Conservation (phyloP, 768 basidiomycete genomes). For the Boletus speciosus region DNA sequence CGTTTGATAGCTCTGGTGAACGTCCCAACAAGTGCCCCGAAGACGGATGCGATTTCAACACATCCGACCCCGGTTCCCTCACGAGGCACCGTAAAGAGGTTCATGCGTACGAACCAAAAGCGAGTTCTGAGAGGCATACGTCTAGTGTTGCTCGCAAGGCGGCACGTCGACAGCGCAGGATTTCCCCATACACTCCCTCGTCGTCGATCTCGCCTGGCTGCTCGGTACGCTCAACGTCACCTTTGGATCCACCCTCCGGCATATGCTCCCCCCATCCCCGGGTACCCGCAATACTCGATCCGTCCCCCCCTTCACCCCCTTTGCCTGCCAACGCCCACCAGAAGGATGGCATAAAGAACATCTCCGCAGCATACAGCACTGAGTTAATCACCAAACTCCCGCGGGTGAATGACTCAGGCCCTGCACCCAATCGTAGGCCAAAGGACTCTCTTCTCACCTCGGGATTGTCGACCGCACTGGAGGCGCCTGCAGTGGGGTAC, state of each 20-base stretch:
- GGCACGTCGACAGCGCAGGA: neutral
- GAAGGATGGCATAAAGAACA: neutral
- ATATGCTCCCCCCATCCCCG: no score
- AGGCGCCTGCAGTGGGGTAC: neutral
- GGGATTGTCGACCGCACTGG: neutral
- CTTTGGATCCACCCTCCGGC: no score
- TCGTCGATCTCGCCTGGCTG: neutral
- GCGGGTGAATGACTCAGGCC: neutral
- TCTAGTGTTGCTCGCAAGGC: neutral
- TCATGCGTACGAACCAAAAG: constrained; percentile 20
- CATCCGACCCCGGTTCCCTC: constrained; percentile 21
- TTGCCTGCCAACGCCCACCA: neutral
- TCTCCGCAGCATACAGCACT: neutral
- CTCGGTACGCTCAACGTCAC: neutral
- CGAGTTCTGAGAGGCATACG: neutral
- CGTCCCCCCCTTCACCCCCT: neutral
- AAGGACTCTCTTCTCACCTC: no score
- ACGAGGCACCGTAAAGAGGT: constrained; percentile 18
- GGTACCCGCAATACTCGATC: no score
- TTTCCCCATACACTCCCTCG: constrained; percentile 1
- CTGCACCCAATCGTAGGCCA: neutral
- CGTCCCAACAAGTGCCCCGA: constrained; percentile 16
- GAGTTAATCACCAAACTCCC: neutral
- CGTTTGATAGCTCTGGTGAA: constrained; percentile 5
- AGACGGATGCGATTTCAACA: constrained; percentile 11